Evolutionary conservation across 2,329 filamentous ascomycete genomes (phyloP).

Genomic region (Lecanicillium sp.): DNA sequence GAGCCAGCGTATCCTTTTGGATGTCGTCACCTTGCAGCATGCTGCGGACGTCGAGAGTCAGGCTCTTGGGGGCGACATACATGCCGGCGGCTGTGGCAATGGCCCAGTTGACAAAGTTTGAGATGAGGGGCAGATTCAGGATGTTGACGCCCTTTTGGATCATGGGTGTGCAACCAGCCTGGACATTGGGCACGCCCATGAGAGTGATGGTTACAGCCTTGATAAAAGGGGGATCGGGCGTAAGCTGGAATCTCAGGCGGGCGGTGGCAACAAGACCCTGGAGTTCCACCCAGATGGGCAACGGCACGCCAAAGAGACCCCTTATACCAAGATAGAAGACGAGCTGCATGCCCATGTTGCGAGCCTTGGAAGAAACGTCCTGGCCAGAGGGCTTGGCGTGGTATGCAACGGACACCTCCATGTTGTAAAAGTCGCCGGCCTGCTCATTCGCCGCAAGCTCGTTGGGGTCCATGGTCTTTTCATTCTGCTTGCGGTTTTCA

Average conservation of each 20-base stretch:
- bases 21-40: conserved; percentile 89
- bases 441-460: conserved; percentile 85
- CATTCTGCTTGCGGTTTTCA: conserved; percentile 69
- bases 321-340: conserved; percentile 90
- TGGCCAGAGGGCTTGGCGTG: conserved; percentile 70
- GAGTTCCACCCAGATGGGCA: conserved; percentile 87
- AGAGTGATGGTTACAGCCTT: conserved; percentile 89
- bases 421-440: conserved; percentile 85
- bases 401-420: conserved; percentile 86
- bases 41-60: conserved; percentile 85
- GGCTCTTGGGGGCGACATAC: conserved; percentile 90
- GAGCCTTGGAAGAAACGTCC: conserved; percentile 70
- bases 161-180: conserved; percentile 87
- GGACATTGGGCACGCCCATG: conserved; percentile 86
- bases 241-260: conserved; percentile 73
- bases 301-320: conserved; percentile 79
- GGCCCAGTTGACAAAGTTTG: conserved; percentile 94
- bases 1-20: conserved; percentile 76
- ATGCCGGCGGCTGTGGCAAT: conserved; percentile 80
- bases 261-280: conserved; percentile 84
- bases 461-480: conserved; percentile 75
- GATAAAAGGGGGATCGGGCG: conserved; percentile 84
- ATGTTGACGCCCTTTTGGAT: conserved; percentile 86
- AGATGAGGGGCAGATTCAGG: conserved; percentile 84
- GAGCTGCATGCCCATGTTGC: conserved; percentile 95